Base-by-base conservation (phyloP, 2,329 filamentous ascomycete genomes). In the Penicillium sp. region DNA sequence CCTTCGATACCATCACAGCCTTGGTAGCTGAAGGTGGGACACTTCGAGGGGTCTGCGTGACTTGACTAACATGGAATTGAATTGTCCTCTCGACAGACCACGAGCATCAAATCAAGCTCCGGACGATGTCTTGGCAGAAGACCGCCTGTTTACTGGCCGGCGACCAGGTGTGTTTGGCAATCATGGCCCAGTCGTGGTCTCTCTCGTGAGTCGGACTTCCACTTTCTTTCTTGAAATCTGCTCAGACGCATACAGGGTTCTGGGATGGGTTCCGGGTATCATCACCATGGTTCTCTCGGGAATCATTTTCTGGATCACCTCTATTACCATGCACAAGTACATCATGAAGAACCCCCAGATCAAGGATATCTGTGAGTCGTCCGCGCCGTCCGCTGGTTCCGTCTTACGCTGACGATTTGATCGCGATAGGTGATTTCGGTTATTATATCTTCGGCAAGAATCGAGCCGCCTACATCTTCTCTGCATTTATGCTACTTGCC, bases 91-190 rank as follows among this genome's bases (percentile, higher is more conserved):
- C 18, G 9, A 38, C 35, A 63, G 60, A 62, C 14, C 60, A 62
- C 22, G 8, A 53, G 40, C 57, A 63, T 60, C 78, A 79, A 4
- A 80, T 80, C 66, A 74, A 78, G 58, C 73, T 80, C 11, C 71
- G 77, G n/a, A 79, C 76, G 0, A 79, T 79, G 77, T 73, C 76
- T 28, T 80, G 78, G 77, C 76, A 79, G 55, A 79, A 79, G 60
- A 76, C 75, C 1, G 75, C 77, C 7, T 78, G 74, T 69, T 62
- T 79, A 31, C 71, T 79, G 5, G 67, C 63, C 10, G 77, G 77
- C 31, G 77, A 79, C 41, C 76, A 79, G 61, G 76, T 79, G 31
- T 79, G 76, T 62, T 64, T 79, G 5, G 77, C 77, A 25, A 79
- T 79, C 56, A 79, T 79, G 77, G 76, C 76, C 27, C 77, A 79